These are phyloP conservation scores for Pseudonitzschia multiseries DNA, from an alignment of 108 stramenopile species.

Conservation along the genomic window DNA sequence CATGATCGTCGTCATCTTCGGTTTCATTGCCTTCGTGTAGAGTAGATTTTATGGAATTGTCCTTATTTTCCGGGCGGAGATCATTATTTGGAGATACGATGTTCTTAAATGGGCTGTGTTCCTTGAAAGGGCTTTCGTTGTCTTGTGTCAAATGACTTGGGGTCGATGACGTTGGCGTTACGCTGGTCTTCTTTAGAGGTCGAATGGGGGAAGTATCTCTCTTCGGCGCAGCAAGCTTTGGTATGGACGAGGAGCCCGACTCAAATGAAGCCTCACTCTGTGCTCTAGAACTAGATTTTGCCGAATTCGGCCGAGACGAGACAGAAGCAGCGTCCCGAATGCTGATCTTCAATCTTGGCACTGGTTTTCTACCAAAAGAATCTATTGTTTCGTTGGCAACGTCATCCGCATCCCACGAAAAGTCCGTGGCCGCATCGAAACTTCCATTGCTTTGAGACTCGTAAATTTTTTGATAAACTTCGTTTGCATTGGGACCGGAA, in stretches of 20 bases:
- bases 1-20: slow-evolving; percentile 5
- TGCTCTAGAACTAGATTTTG: background rate
- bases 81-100: background rate
- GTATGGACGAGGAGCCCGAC: slow-evolving; percentile 27
- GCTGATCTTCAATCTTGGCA: slow-evolving; percentile 15
- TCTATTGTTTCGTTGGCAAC: background rate
- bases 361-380: background rate
- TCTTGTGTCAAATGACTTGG: background rate
- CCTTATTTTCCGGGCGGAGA: too few species aligned
- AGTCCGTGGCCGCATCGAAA: slow-evolving; percentile 26
- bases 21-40: background rate
- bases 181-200: background rate
- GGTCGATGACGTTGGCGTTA: background rate
- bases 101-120: background rate
- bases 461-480: slow-evolving; percentile 8
- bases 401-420: slow-evolving; percentile 40
- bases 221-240: slow-evolving; percentile 34
- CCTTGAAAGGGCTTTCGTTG: background rate
- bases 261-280: slow-evolving; percentile 25
- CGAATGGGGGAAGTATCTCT: slow-evolving; percentile 53
- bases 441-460: slow-evolving; percentile 20
- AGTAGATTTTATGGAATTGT: too few species aligned
- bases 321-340: slow-evolving; percentile 9
- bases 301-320: background rate
- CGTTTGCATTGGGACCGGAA: slow-evolving; percentile 9